Evolutionary conservation across 768 basidiomycete genomes (phyloP), one percentile per base, ranked within the genome.

Genomic region (Candolleomyces aberdarensis): DNA sequence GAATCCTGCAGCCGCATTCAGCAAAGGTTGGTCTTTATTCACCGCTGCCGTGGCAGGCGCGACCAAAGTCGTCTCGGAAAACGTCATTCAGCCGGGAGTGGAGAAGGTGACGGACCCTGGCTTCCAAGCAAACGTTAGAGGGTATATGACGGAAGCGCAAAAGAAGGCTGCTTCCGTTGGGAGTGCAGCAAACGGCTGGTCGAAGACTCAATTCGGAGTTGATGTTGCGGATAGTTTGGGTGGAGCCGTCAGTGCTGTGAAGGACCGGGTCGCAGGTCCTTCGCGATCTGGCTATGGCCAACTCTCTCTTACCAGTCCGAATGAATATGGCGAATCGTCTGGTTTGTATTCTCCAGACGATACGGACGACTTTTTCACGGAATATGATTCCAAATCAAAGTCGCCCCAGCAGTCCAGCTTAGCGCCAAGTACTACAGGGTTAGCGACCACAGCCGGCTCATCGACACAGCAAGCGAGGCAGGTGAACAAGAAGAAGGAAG

Each of bases 1-100:
- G 49, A 93, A 94, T 69, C 96, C 96, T 0, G 73, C 89, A 41
- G 86, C 84, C 9, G 96, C 96, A 0, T 74, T 98, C 14, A 85
- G 85, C 67, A 98, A 98, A 77, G 94, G 96, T 49, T 98, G 97
- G 97, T 93, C 94, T 26, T 75, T 98, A n/a, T 89, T 99, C 70
- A 90, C 93, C 31, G 83, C 91, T 0, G 94, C 87, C 39, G 88
- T 98, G 14, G 83, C 76, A 0, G 91, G 88, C 55, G 95, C 95
- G 19, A 83, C 87, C 5, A 85, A 85, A 67, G 89, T 76, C 17
- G 91, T 98, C 53, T 83, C 85, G 64, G 91, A 94, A 70, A 89
- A 85, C 65, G 90, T 98, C 48, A 89, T 98, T 61, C 93, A 97
- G 72, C 96, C 96, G 6, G 89, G 91, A 20, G 76, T 96, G 71